Evolutionary conservation across 2,329 filamentous ascomycete species (phyloP), one percentile per base, ranked within the genome.

Genomic region (Cyclaneusma minus): DNA sequence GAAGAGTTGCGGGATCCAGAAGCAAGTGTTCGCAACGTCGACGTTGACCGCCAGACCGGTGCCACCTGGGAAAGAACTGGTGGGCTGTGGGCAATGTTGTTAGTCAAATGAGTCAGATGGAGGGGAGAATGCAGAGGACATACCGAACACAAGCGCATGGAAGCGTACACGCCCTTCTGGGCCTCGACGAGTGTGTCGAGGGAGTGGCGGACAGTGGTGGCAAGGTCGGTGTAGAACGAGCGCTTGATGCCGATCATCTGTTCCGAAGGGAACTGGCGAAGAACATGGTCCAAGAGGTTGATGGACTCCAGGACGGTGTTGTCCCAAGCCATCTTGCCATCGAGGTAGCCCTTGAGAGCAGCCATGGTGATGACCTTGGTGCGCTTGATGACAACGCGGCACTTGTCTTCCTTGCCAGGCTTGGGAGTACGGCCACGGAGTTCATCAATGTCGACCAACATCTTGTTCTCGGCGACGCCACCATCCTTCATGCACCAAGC

Each of bases 1-100:
- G 9, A 60, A 32, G 21, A 51, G 47, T 16, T 50, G 46, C 2
- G 49, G 32, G 19, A 58, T 62, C 77, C 81, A 95, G 55, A 98
- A 98, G 8, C 79, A 80, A 1, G 82, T 80, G 45, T 95, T 93
- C 30, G 85, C 77, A 16, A 93, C 78, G 42, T 98, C 87, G 7
- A 92, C 71, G 40, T 94, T 95, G 45, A 98, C 57, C 0, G 79
- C 70, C 5, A 95, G 60, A 6, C 68, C 69, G 14, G 68, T 64
- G 16, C 45, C 24, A 18, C 36, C 36, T 30, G 31, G 15, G 14
- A 37, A 38, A 5, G 33, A 24, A 1, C 29, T 35, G 14, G n/a
- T n/a, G n/a, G n/a, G n/a, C n/a, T n/a, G n/a, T n/a, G n/a, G n/a
- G n/a, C n/a, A n/a, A n/a, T n/a, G 30, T 35, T 40, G 33, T 40